A percentile compares a stretch with the other conserved stretches of the same genome.
These are phyloP conservation scores for Pseudopediastrum boryanum DNA, from an alignment of 139 green algal species.

Conservation along the genomic window DNA sequence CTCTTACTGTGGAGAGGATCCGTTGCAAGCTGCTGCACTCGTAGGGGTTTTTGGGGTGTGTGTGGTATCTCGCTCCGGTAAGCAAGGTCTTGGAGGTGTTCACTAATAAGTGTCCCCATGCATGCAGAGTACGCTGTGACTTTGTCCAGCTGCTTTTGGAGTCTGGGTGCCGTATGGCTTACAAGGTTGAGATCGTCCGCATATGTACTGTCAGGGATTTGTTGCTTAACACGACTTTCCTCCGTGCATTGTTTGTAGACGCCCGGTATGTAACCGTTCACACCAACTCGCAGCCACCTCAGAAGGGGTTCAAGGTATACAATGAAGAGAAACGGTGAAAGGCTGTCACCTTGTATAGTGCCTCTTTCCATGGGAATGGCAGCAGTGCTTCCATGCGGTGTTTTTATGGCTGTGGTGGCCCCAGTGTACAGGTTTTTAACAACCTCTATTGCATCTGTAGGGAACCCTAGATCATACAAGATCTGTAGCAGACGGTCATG, in stretches of 20 bases:
- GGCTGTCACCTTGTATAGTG: constrained; percentile 49
- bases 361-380: constrained; percentile 41
- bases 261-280: not conserved
- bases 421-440: constrained; percentile 48
- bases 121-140: not conserved
- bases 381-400: constrained; percentile 4
- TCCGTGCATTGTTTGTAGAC: too few species aligned
- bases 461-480: constrained; percentile 48
- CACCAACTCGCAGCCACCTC: constrained; percentile 4
- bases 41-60: too few species aligned
- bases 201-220: too few species aligned
- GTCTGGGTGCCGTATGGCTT: too few species aligned
- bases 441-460: constrained; percentile 35
- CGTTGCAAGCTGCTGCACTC: too few species aligned
- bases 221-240: too few species aligned
- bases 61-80: too few species aligned
- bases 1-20: too few species aligned
- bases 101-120: too few species aligned
- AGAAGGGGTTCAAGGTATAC: constrained; percentile 11
- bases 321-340: constrained; percentile 43
- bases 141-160: too few species aligned
- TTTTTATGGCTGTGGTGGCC: constrained; percentile 28
- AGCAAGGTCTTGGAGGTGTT: too few species aligned
- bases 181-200: too few species aligned
- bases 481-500: constrained; percentile 49